Base-by-base conservation (phyloP, 345 rosid species). In the Euphorbia pulcherrima region DNA sequence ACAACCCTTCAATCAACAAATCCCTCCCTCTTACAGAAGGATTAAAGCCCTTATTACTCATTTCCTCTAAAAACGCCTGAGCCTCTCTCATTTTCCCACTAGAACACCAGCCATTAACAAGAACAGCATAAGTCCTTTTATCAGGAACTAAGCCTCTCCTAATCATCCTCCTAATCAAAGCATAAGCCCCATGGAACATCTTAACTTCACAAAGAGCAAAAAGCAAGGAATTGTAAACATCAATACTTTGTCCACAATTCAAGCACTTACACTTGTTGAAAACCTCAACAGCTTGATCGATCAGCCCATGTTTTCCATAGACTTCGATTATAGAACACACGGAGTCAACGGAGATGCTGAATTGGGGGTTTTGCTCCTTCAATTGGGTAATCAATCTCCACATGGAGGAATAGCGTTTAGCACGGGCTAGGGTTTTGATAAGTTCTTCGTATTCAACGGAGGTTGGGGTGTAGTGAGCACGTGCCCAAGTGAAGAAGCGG, bases 401-500 rank as follows among this genome's bases (percentile, higher is more conserved):
- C 91, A 93, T 85, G 27, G 97, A 87, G 61, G 89, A 82, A 66
- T 86, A 89, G 12, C 85, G 83, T 33, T 86, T 77, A 58, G 85
- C 78, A 0, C 69, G 65, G 50, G 88, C 87, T 11, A 93, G 77
- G 69, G 83, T 89, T 77, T 79, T 84, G 54, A 87, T 78, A 56
- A 90, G 86, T 77, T 90, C 85, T 70, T 90, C 92, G 57, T 78
- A 85, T 28, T 93, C 90, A 12, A 83, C 61, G 2, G 94, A 84
- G 26, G 96, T 87, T 18, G 97, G 95, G 13, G 70, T 53, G 79
- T 93, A 89, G 55, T 24, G 71, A 30, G 83, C 79, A 30, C 86
- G 84, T 1, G 90, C 96, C 95, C 98, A 91, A 21, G 87, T 81
- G 85, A 93, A 89, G 91, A 91, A 93, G 29, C 92, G 85, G 76